Evolutionary conservation across 2,329 filamentous ascomycete species (phyloP), one percentile per base, ranked within the genome.

Genomic region (Albophoma yamanashiensis): DNA sequence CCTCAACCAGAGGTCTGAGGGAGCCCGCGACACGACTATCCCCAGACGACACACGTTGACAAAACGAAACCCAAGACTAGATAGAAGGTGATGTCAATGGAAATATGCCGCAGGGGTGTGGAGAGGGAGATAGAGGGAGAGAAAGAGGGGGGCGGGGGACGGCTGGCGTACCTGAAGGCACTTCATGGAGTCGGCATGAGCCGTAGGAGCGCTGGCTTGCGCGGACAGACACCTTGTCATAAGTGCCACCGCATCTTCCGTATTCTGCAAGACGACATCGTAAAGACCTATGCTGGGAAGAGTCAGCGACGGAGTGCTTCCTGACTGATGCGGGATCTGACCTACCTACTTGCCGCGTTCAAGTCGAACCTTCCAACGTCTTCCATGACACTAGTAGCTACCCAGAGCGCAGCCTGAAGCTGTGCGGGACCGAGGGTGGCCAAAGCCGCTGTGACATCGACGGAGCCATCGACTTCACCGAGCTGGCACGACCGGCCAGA

Each of bases 61-160:
- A 86, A 67, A 91, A 92, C 65, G 84, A 79, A 39, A 91, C 81
- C 89, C 89, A 93, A 5, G 87, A 82, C 86, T 89, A 55, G 4
- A 50, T 7, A 6, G 9, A 58, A 12, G 31, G 14, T 42, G 20
- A 9, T 36, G 57, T 55, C 34, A 59, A 55, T 12, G 20, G 22
- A n/a, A 27, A 22, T 11, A 52, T 36, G 17, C 17, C n/a, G 7
- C n/a, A 15, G 15, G 34, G 11, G 45, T n/a, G 6, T 8, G 22
- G 34, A 15, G 5, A 14, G n/a, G n/a, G n/a, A n/a, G n/a, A n/a
- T n/a, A n/a, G n/a, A n/a, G n/a, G n/a, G n/a, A n/a, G 3, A 20
- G 25, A 6, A 17, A 5, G 27, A 14, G n/a, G 12, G 8, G 20
- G 9, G 12, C 2, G 31, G 15, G 31, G 14, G 22, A 5, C 7